These are phyloP conservation scores for Populus hybrid DNA, from an alignment of 441 rosid genomes.

Conservation along the genomic window DNA sequence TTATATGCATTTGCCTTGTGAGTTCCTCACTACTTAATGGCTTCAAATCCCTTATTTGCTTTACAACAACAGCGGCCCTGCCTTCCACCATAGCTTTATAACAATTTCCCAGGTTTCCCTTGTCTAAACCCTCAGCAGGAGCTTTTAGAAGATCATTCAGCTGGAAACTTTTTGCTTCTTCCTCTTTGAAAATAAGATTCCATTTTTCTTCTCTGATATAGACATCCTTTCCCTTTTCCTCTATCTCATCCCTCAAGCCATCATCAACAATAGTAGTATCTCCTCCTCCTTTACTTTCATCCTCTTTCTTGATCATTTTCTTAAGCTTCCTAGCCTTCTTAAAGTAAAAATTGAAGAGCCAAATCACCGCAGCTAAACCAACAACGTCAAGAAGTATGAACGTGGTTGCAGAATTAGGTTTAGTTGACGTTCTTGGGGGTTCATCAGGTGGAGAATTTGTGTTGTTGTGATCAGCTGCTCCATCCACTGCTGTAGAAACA, in stretches of 20 bases:
- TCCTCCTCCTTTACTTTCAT: neutral
- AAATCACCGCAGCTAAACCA: slow-evolving; percentile 28
- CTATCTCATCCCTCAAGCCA: neutral
- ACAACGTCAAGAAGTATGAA: slow-evolving; percentile 17
- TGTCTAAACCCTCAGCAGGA: slow-evolving; percentile 42
- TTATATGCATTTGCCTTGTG: slow-evolving; percentile 26
- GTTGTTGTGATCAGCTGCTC: neutral
- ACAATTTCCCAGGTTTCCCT: slow-evolving; percentile 42
- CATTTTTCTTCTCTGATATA: slow-evolving; percentile 24
- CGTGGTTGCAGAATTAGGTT: neutral
- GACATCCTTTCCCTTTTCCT: neutral
- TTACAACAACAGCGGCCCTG: slow-evolving; percentile 21
- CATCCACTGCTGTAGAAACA: neutral
- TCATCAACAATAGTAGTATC: neutral
- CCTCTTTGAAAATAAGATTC: slow-evolving; percentile 34
- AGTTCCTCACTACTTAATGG: slow-evolving; percentile 48
- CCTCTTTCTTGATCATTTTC: slow-evolving; percentile 16
- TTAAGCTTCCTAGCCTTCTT: slow-evolving; percentile 25
- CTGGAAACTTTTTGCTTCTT: slow-evolving; percentile 23
- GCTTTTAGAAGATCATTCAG: slow-evolving; percentile 47
- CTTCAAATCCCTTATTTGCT: slow-evolving; percentile 41
- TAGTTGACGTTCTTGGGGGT: neutral
- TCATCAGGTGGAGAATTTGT: neutral
- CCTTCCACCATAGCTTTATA: slow-evolving; percentile 43
- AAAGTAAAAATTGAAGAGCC: slow-evolving; percentile 28